Evolutionary conservation across 495 filamentous ascomycete genomes (phyloP).

Genomic region (Cercophora sp.): DNA sequence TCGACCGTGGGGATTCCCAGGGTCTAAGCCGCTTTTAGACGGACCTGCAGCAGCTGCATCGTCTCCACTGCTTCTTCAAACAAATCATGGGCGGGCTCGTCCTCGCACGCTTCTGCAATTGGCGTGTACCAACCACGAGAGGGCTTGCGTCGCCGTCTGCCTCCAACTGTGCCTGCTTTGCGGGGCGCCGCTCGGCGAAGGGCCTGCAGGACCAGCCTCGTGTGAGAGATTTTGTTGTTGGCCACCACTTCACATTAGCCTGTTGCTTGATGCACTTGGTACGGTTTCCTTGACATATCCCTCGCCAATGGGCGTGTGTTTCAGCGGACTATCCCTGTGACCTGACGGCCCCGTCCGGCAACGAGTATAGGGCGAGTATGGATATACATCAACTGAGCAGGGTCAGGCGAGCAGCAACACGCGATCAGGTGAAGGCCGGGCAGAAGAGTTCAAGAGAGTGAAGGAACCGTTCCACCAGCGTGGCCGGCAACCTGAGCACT

Average conservation of each 20-base stretch:
- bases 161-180: constrained; percentile 7
- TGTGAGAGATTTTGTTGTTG: neutral
- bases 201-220: constrained; percentile 8
- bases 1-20: constrained; percentile 17
- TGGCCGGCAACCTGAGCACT: no score
- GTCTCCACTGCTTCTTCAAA: constrained; percentile 15
- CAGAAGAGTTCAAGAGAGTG: no score
- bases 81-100: constrained; percentile 20
- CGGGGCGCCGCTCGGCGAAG: constrained; percentile 1
- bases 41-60: constrained; percentile 23
- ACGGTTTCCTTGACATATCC: neutral
- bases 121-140: constrained; percentile 7
- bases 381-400: no score
- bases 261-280: neutral
- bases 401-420: no score
- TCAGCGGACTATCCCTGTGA: neutral
- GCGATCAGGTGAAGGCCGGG: no score
- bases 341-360: no score
- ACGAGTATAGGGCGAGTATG: no score
- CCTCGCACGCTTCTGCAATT: constrained; percentile 16
- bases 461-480: no score
- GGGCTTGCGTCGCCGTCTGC: constrained; percentile 6
- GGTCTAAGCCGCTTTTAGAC: constrained; percentile 21
- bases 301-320: constrained; percentile 5
- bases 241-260: neutral